These are phyloP conservation scores for Amphirosellinia nigrospora DNA, from an alignment of 495 filamentous ascomycete species.

Conservation along the genomic window DNA sequence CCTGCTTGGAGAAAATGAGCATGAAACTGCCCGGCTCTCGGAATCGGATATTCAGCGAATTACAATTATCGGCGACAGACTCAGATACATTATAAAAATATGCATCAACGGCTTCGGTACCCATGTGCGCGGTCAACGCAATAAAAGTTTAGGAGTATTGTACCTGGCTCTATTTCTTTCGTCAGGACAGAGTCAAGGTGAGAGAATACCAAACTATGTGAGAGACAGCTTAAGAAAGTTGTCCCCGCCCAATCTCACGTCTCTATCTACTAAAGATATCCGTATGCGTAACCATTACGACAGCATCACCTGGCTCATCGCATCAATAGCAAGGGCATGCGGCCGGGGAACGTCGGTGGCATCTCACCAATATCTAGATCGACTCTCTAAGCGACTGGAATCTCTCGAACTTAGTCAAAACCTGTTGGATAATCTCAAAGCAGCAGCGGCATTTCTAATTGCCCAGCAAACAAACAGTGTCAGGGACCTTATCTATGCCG, in stretches of 20 bases:
- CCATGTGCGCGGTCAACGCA: constrained; percentile 9
- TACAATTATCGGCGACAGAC: constrained; percentile 31
- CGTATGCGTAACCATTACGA: constrained; percentile 31
- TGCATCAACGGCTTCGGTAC: constrained; percentile 30
- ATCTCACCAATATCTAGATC: constrained; percentile 44
- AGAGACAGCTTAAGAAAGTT: constrained; percentile 29
- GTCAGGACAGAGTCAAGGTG: constrained; percentile 23
- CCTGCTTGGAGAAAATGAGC: constrained; percentile 38
- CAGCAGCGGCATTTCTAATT: constrained; percentile 44
- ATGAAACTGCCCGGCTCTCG: constrained; percentile 25
- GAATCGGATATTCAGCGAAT: constrained; percentile 33
- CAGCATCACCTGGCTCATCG: constrained; percentile 40
- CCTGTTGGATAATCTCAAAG: constrained; percentile 34
- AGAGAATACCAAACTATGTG: constrained; percentile 22
- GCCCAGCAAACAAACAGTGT: constrained; percentile 51
- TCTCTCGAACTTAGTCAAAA: constrained; percentile 28
- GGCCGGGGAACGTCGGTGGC: constrained; percentile 39
- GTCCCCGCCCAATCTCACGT: constrained; percentile 21
- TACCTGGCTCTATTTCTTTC: constrained; percentile 36
- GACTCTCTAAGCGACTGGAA: constrained; percentile 34
- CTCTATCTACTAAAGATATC: constrained; percentile 25
- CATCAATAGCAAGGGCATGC: constrained; percentile 44
- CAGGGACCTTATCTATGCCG: constrained; percentile 51
- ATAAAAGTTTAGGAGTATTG: constrained; percentile 29
- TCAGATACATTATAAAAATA: constrained; percentile 31